These are phyloP conservation scores for Glycine latifolia DNA, from an alignment of 306 rosid species.

Conservation along the genomic window DNA sequence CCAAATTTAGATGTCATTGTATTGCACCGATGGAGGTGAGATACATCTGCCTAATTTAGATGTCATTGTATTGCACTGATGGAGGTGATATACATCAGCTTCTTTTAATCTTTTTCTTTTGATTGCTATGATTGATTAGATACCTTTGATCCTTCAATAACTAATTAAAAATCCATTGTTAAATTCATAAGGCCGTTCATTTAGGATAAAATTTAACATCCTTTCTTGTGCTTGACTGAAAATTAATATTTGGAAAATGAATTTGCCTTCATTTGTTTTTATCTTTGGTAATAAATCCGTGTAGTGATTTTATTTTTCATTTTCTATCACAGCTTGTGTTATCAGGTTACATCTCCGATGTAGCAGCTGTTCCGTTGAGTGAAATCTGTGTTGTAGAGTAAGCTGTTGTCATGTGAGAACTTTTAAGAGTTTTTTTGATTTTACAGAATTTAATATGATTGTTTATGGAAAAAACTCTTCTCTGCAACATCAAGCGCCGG, in stretches of 20 bases:
- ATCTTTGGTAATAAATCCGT: constrained; percentile 14
- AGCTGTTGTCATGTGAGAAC: constrained; percentile 53
- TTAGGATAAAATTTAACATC: constrained; percentile 11
- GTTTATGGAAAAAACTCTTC: constrained; percentile 50
- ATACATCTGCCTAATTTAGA: too few relatives aligned
- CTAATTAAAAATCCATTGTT: constrained; percentile 10
- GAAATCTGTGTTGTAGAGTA: constrained; percentile 36
- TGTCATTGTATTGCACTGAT: constrained; percentile 3
- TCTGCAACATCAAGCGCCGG: constrained; percentile 57
- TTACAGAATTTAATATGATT: constrained; percentile 63
- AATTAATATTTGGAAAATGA: constrained; percentile 28
- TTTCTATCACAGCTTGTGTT: constrained; percentile 41
- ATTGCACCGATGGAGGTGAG: too few relatives aligned
- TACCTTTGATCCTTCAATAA: constrained; percentile 32
- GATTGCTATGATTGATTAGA: constrained; percentile 17
- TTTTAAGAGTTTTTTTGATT: constrained; percentile 38
- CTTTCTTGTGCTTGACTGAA: constrained; percentile 2
- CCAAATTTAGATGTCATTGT: constrained; percentile 8
- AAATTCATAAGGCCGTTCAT: constrained; percentile 10
- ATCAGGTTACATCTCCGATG: constrained; percentile 56
- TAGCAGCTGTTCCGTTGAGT: constrained; percentile 40
- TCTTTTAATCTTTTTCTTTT: not conserved
- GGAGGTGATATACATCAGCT: constrained; percentile 24
- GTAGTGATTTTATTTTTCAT: constrained; percentile 22
- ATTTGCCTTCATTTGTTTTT: constrained; percentile 14